phyloP scores from a whole-genome alignment of 495 filamentous ascomycete species.

The Penicillium pancosmium region DNA sequence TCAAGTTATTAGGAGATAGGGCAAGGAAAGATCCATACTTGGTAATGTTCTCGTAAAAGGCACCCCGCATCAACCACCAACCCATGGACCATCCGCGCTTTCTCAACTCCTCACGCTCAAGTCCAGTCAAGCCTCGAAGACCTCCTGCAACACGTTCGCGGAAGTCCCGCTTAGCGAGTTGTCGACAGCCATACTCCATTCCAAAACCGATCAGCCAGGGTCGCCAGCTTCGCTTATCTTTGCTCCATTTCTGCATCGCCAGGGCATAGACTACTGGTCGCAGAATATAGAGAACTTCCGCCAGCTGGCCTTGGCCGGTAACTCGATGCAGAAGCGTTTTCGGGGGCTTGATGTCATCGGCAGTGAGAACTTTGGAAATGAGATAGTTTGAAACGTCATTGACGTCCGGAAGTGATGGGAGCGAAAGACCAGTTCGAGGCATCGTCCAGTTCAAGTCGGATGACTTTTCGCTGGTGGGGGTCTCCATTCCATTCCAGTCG shows the following conservation, averaged over 20 bases:
- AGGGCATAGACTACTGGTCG: conserved; percentile 87
- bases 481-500: conserved; percentile 53
- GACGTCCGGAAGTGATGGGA: conserved; percentile 78
- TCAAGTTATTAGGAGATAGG: neutral
- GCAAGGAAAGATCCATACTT: conserved; percentile 52
- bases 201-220: conserved; percentile 89
- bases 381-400: conserved; percentile 83
- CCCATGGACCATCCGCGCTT: conserved; percentile 84
- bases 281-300: conserved; percentile 89
- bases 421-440: conserved; percentile 84
- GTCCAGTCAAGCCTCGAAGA: conserved; percentile 69
- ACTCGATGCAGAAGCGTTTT: conserved; percentile 75
- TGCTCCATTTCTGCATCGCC: conserved; percentile 69
- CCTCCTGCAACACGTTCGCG: conserved; percentile 67
- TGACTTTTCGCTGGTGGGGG: conserved; percentile 47
- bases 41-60: conserved; percentile 93
- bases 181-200: conserved; percentile 84
- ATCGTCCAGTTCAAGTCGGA: conserved; percentile 76
- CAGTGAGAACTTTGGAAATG: conserved; percentile 86
- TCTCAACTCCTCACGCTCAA: conserved; percentile 86
- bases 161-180: conserved; percentile 75
- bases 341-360: conserved; percentile 94
- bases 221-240: conserved; percentile 70
- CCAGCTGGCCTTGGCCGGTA: conserved; percentile 70
- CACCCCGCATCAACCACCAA: conserved; percentile 95